Evolutionary conservation across 1,139 yeast genomes (phyloP).

Genomic region (Kluyveromyces sp.): DNA sequence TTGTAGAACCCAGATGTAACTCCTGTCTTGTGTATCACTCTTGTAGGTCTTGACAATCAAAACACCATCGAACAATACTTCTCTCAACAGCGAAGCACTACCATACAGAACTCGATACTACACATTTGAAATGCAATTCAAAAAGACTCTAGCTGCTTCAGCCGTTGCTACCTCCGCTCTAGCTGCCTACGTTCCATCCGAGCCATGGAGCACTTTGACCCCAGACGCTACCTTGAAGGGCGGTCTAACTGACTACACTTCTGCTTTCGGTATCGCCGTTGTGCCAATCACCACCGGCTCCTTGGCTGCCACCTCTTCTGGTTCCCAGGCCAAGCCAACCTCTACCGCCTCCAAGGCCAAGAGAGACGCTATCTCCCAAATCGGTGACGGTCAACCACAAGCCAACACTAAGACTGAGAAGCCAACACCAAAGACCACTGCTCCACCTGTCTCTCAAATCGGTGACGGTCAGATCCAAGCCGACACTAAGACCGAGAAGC

Average conservation of each 20-base stretch:
- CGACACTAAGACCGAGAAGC: constrained; percentile 31
- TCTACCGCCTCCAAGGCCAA: constrained; percentile 35
- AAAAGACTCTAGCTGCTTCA: constrained; percentile 35
- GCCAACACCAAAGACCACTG: no score
- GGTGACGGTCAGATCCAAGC: constrained; percentile 56
- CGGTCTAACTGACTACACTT: constrained; percentile 54
- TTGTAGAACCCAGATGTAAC: neutral
- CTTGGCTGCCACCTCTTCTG: constrained; percentile 27
- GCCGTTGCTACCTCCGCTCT: constrained; percentile 43
- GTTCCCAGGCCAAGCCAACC: constrained; percentile 32
- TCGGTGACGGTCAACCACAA: constrained; percentile 53
- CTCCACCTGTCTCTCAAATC: constrained; percentile 44
- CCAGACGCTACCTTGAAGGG: constrained; percentile 53
- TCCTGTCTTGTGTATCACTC: neutral
- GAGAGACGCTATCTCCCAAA: constrained; percentile 39
- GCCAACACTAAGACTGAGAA: constrained; percentile 35
- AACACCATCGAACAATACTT: neutral
- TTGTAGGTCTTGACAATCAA: no score
- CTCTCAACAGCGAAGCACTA: neutral
- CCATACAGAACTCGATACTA: neutral
- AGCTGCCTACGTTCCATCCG: constrained; percentile 63
- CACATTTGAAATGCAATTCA: constrained; percentile 31
- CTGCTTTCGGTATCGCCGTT: constrained; percentile 65
- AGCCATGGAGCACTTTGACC: constrained; percentile 68
- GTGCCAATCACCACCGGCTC: constrained; percentile 41